A percentile compares a stretch with the other conserved stretches of the same genome.
phyloP scores from a whole-genome alignment of 495 filamentous ascomycete species.

The Hypoxylon crocopeplum region DNA sequence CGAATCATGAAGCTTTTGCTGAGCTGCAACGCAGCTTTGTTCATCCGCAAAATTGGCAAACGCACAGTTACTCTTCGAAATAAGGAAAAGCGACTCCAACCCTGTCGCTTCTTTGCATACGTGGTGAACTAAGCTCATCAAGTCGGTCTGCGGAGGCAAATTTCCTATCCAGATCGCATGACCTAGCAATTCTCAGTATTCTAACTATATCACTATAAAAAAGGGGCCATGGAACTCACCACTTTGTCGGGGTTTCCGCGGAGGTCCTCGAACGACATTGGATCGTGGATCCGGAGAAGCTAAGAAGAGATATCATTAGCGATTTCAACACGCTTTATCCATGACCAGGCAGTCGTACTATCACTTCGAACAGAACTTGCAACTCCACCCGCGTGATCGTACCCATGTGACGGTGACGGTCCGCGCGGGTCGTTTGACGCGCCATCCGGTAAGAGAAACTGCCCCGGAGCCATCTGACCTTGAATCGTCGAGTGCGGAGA shows the following conservation, averaged over 20 bases:
- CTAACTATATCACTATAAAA: background rate
- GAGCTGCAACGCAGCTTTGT: constrained; percentile 73
- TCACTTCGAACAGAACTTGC: constrained; percentile 19
- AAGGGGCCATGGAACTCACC: constrained; percentile 42
- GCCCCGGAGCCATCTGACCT: constrained; percentile 41
- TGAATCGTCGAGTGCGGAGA: constrained; percentile 37
- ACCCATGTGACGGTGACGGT: constrained; percentile 23
- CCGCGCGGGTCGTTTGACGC: constrained; percentile 18
- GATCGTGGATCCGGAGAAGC: constrained; percentile 42
- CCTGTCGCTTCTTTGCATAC: constrained; percentile 85
- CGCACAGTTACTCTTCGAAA: constrained; percentile 97
- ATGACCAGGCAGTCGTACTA: constrained; percentile 18
- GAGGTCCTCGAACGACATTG: constrained; percentile 79
- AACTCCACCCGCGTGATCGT: constrained; percentile 11
- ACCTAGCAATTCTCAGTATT: constrained; percentile 53
- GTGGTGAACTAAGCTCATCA: constrained; percentile 86
- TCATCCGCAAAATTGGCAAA: constrained; percentile 97
- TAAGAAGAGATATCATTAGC: constrained; percentile 33
- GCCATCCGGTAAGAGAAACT: constrained; percentile 39
- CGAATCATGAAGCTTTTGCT: constrained; percentile 88
- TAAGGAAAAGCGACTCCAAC: constrained; percentile 90
- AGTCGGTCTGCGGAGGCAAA: constrained; percentile 78
- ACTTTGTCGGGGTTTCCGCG: constrained; percentile 86
- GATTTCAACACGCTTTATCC: constrained; percentile 1
- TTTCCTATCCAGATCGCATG: constrained; percentile 98